phyloP scores from a whole-genome alignment of 1,284 basidiomycete species.

The Ceratobasidium sp. region DNA sequence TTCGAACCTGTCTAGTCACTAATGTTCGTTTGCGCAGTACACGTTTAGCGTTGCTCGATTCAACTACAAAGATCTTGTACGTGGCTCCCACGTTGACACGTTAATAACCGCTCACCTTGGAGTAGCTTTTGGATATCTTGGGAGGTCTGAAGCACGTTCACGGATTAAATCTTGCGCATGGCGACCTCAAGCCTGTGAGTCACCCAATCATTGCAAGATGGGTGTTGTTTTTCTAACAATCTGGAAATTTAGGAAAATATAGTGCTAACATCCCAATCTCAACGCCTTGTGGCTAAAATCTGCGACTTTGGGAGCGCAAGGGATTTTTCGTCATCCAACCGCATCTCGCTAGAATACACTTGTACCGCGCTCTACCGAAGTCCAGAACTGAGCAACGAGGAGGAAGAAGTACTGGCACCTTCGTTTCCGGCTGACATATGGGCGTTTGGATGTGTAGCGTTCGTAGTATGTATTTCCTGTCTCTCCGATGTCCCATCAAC shows the following conservation, averaged over 20 bases:
- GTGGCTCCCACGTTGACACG: neutral
- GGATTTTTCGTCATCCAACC: neutral
- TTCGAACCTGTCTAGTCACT: neutral
- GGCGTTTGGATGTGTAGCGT: conserved; percentile 25
- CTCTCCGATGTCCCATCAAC: too few species aligned
- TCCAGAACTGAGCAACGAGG: conserved; percentile 17
- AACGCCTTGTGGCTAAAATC: conserved; percentile 6
- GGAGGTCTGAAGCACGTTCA: conserved; percentile 13
- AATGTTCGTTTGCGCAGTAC: neutral
- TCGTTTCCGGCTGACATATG: conserved; percentile 17
- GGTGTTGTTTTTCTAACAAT: too few species aligned
- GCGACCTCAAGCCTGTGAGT: conserved; percentile 23
- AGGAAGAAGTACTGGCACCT: neutral
- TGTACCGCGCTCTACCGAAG: conserved; percentile 15
- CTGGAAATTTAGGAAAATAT: conserved; percentile 20
- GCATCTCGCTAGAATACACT: neutral
- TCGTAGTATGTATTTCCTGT: conserved; percentile 20
- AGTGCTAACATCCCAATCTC: neutral
- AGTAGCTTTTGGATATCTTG: neutral
- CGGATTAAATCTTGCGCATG: conserved; percentile 1
- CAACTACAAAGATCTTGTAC: conserved; percentile 20
- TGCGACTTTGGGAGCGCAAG: conserved; percentile 28
- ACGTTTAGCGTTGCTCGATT: conserved; percentile 14
- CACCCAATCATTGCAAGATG: too few species aligned
- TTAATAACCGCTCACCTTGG: too few species aligned